Percentiles rank a stretch among this genome's conserved stretches.
Conservation (phyloP, 768 basidiomycete species). For the Clitopilus hobsonii region DNA sequence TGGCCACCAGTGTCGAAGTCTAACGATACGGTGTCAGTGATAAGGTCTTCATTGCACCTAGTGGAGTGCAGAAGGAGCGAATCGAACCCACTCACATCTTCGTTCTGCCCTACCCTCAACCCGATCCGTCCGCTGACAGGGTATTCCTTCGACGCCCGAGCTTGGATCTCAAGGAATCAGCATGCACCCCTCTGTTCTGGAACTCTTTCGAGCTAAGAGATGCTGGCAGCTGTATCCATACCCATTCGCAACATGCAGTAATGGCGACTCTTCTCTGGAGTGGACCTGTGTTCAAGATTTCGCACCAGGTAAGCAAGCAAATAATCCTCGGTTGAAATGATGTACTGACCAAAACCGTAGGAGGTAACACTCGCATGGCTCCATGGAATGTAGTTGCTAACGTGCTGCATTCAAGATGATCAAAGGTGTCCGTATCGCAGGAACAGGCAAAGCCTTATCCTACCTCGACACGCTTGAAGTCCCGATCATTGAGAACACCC, state of each 20-base stretch:
- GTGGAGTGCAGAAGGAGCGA: slow-evolving; percentile 88
- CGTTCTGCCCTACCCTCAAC: slow-evolving; percentile 75
- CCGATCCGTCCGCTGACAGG: slow-evolving; percentile 56
- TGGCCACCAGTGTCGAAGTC: background rate
- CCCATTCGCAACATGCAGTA: slow-evolving; percentile 87
- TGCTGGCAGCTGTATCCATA: slow-evolving; percentile 87
- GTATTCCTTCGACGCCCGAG: slow-evolving; percentile 75
- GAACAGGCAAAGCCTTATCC: slow-evolving; percentile 69
- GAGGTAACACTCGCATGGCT: slow-evolving; percentile 31
- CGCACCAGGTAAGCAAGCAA: slow-evolving; percentile 60
- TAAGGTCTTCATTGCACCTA: slow-evolving; percentile 82
- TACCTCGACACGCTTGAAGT: slow-evolving; percentile 84
- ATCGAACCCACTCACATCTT: slow-evolving; percentile 84
- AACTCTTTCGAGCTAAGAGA: slow-evolving; percentile 78
- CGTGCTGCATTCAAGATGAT: slow-evolving; percentile 62
- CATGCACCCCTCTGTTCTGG: slow-evolving; percentile 91
- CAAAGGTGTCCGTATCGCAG: slow-evolving; percentile 78
- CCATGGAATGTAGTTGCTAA: too few species aligned
- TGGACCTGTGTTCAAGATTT: slow-evolving; percentile 68
- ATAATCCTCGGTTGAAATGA: slow-evolving; percentile 3
- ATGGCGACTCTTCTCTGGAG: slow-evolving; percentile 82
- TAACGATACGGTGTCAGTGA: slow-evolving; percentile 32
- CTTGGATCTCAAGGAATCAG: slow-evolving; percentile 73
- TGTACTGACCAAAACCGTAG: slow-evolving; percentile 19
- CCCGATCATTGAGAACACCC: slow-evolving; percentile 90